phyloP scores from a whole-genome alignment of 2,329 filamentous ascomycete genomes.

The Huntiella decipiens region DNA sequence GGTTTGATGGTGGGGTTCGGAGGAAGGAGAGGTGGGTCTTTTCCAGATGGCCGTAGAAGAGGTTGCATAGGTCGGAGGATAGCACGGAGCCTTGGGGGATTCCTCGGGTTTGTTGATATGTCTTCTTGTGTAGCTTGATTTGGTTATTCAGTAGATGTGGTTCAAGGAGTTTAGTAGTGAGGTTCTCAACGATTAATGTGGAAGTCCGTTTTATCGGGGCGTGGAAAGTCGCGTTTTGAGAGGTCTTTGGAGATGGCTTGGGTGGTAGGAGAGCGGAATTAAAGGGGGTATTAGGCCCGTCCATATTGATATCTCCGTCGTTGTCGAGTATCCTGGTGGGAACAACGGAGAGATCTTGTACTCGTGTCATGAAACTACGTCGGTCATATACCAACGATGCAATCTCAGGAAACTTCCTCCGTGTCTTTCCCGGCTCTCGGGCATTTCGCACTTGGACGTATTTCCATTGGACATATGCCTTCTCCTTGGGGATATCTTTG shows the following conservation, averaged over 20 bases:
- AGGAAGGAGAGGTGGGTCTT: constrained; percentile 49
- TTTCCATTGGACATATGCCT: constrained; percentile 50
- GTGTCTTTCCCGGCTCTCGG: constrained; percentile 21
- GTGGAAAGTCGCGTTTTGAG: constrained; percentile 52
- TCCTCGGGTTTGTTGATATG: constrained; percentile 69
- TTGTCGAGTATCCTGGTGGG: neutral
- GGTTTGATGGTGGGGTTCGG: neutral
- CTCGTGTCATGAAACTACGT: constrained; percentile 25
- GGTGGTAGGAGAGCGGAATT: neutral
- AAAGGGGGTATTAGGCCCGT: neutral
- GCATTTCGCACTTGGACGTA: constrained; percentile 48
- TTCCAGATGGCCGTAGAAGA: constrained; percentile 88
- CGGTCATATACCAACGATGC: constrained; percentile 27
- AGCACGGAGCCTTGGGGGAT: constrained; percentile 88
- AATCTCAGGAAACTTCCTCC: constrained; percentile 32
- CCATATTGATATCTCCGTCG: neutral
- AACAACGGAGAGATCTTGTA: constrained; percentile 18
- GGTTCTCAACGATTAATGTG: constrained; percentile 30
- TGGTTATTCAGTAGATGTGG: constrained; percentile 75
- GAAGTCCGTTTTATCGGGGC: constrained; percentile 40
- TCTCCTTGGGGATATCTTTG: constrained; percentile 32
- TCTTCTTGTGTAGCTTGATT: constrained; percentile 73
- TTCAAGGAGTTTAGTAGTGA: constrained; percentile 49
- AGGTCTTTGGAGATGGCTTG: no score
- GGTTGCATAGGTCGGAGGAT: constrained; percentile 76